Conservation (phyloP, 73 alveolate species). For the Breviolum minutum region DNA sequence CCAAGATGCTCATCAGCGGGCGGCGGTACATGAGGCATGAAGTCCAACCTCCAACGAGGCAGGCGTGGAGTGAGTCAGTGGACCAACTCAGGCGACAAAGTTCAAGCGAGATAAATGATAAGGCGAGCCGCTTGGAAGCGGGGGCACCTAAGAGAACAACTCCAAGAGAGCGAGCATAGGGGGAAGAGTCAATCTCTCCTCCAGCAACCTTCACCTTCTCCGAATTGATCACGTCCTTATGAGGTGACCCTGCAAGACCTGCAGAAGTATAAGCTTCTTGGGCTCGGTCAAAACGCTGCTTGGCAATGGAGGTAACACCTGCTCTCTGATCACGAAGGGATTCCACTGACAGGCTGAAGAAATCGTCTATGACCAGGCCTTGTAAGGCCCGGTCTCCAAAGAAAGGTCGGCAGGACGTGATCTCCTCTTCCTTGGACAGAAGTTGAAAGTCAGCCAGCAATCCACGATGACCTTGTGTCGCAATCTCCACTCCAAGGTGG, state of each 20-base stretch:
- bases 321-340: no score
- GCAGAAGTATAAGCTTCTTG: neutral
- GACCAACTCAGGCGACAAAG: neutral
- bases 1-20: neutral
- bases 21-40: neutral
- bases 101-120: neutral
- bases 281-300: neutral
- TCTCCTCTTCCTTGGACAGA: neutral
- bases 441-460: neutral
- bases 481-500: constrained; percentile 2
- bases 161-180: neutral
- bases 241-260: neutral
- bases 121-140: neutral
- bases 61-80: neutral
- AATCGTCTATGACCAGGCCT: constrained; percentile 12
- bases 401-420: neutral
- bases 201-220: neutral
- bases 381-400: neutral
- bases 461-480: neutral
- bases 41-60: constrained; percentile 12
- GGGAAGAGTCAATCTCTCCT: neutral
- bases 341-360: neutral
- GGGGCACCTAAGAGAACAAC: neutral
- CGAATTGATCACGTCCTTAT: neutral
- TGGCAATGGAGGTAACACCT: neutral